These are phyloP conservation scores for Aspergillus chevalieri DNA, from an alignment of 2,329 filamentous ascomycete species.

Conservation along the genomic window DNA sequence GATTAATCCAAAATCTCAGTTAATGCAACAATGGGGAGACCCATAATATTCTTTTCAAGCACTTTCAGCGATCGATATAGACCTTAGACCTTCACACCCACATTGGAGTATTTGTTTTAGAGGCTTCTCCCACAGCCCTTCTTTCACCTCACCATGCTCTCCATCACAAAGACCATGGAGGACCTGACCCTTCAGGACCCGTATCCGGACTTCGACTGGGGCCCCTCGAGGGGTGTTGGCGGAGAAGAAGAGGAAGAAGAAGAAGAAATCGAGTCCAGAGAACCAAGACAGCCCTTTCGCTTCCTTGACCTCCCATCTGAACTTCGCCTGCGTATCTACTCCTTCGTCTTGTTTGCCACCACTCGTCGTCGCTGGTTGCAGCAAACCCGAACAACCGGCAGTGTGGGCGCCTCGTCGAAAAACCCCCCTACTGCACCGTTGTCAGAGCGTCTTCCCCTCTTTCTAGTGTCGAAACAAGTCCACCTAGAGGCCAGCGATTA, in stretches of 20 bases:
- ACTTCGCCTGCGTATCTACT: constrained; percentile 47
- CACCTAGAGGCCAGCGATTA: constrained; percentile 47
- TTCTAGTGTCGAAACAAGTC: constrained; percentile 37
- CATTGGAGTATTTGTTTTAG: constrained; percentile 11
- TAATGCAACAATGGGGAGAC: constrained; percentile 18
- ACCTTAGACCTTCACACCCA: neutral
- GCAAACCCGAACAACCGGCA: constrained; percentile 24
- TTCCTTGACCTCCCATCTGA: constrained; percentile 52
- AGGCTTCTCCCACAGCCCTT: constrained; percentile 1
- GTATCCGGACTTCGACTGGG: neutral
- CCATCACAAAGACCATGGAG: constrained; percentile 17
- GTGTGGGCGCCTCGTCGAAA: constrained; percentile 31
- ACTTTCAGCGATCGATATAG: neutral
- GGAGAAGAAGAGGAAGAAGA: constrained; percentile 16
- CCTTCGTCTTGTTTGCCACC: constrained; percentile 38
- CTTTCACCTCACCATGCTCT: constrained; percentile 11
- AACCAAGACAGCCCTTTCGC: constrained; percentile 34
- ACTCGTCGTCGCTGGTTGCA: constrained; percentile 20
- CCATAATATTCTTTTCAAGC: neutral
- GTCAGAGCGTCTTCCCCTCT: constrained; percentile 33
- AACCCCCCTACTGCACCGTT: constrained; percentile 27
- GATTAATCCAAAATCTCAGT: constrained; percentile 12
- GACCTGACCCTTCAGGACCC: constrained; percentile 20
- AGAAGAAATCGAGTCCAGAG: constrained; percentile 4
- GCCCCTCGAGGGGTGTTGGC: constrained; percentile 1